A percentile compares a stretch with the other conserved stretches of the same genome.
Evolutionary conservation across 345 rosid species (phyloP).

Genomic region (Eucalyptus curtisii): DNA sequence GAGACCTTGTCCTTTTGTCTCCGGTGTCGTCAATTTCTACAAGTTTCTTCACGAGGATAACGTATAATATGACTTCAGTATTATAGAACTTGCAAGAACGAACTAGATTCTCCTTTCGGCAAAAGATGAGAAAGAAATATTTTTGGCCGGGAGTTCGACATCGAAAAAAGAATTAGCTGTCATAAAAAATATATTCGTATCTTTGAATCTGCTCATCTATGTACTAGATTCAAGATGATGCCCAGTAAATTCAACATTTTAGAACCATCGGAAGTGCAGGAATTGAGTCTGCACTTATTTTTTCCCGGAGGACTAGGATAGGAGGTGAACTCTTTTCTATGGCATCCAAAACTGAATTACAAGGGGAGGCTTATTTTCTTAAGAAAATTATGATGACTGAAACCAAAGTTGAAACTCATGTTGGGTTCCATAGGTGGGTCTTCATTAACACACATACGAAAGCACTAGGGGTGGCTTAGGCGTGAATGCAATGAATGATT

Average conservation of each 20-base stretch:
- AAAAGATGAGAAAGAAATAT: background rate
- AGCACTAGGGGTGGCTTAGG: background rate
- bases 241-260: background rate
- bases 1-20: background rate
- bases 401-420: background rate
- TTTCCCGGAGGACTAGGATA: background rate
- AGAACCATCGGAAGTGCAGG: background rate
- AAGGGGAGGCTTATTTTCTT: background rate
- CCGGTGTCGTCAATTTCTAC: background rate
- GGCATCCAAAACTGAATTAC: background rate
- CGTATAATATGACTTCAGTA: background rate
- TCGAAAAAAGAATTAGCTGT: background rate
- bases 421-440: background rate
- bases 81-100: background rate
- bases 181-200: background rate
- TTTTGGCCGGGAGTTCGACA: background rate
- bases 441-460: background rate
- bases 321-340: background rate
- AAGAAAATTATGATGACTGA: background rate
- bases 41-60: background rate
- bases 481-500: background rate
- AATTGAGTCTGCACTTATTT: background rate
- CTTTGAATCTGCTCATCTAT: background rate
- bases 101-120: background rate
- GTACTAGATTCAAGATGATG: background rate